phyloP scores from a whole-genome alignment of 2,329 filamentous ascomycete species.

The Rhinocladiella similis region DNA sequence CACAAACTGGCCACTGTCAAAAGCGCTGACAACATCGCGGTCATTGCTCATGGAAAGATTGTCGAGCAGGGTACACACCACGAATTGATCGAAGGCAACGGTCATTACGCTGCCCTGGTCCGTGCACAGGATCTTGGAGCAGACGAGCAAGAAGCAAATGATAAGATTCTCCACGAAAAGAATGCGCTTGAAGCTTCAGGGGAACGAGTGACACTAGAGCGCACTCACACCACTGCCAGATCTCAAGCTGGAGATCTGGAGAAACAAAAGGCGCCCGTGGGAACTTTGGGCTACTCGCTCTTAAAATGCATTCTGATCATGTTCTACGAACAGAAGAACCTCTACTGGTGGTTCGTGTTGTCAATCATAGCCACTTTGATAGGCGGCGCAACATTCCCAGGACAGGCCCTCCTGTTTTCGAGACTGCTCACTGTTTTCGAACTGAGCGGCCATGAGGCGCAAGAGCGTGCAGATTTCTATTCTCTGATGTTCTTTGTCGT shows the following conservation, averaged over 20 bases:
- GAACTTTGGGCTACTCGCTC: constrained; percentile 32
- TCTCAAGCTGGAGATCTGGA: constrained; percentile 20
- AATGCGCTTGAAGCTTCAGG: background rate
- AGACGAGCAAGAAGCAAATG: constrained; percentile 10
- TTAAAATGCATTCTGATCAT: constrained; percentile 39
- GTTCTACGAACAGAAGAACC: constrained; percentile 33
- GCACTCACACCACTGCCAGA: constrained; percentile 15
- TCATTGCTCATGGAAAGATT: constrained; percentile 69
- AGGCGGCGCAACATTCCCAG: constrained; percentile 46
- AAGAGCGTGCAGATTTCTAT: constrained; percentile 43
- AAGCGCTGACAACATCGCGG: constrained; percentile 76
- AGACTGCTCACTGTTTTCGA: constrained; percentile 31
- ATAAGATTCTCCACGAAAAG: constrained; percentile 14
- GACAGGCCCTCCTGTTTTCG: constrained; percentile 45
- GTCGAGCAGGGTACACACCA: constrained; percentile 76
- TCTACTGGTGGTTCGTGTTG: constrained; percentile 40
- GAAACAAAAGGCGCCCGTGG: constrained; percentile 16
- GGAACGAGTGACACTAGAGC: constrained; percentile 13
- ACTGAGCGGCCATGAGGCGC: constrained; percentile 21
- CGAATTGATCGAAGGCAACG: constrained; percentile 60
- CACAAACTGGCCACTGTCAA: constrained; percentile 71
- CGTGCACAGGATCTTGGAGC: constrained; percentile 48
- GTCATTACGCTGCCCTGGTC: constrained; percentile 61
- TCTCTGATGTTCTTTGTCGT: constrained; percentile 50
- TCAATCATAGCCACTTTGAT: constrained; percentile 34